phyloP scores from a whole-genome alignment of 2,329 filamentous ascomycete genomes.

The Colletotrichum tamarilloi region DNA sequence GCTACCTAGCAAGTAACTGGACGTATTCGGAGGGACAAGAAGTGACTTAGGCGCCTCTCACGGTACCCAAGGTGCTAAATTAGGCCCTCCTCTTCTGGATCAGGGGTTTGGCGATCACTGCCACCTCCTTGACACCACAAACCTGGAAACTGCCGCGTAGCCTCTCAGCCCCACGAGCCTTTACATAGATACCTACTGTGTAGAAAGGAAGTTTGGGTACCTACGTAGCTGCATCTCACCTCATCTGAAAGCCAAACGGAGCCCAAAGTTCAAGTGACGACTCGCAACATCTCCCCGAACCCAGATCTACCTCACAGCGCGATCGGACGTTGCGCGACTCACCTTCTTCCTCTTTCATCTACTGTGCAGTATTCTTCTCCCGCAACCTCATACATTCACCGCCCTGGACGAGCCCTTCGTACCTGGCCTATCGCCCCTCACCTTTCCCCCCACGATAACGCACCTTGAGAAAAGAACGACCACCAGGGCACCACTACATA shows the following conservation, averaged over 20 bases:
- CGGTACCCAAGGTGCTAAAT: too few species aligned
- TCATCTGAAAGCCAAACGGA: background rate
- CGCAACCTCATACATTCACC: background rate
- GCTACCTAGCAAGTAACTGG: too few species aligned
- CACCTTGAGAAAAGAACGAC: background rate
- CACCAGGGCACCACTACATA: background rate
- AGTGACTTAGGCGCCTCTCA: too few species aligned
- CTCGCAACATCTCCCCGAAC: conserved; percentile 3
- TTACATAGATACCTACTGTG: too few species aligned
- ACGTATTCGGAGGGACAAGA: too few species aligned
- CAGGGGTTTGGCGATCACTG: conserved; percentile 39
- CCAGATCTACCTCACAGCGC: background rate
- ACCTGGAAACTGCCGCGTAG: background rate
- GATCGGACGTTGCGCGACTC: background rate
- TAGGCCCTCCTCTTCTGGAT: background rate
- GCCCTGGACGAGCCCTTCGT: background rate
- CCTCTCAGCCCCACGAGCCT: background rate
- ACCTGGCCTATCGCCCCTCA: background rate
- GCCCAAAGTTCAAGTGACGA: background rate
- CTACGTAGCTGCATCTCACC: background rate
- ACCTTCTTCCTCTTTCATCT: background rate
- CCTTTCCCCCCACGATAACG: background rate
- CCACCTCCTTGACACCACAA: conserved; percentile 37
- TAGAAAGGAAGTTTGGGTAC: background rate
- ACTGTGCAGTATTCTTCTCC: background rate